Evolutionary conservation across 805 yeast genomes (phyloP), one percentile per base, ranked within the genome.

Genomic region (Hanseniaspora singularis): DNA sequence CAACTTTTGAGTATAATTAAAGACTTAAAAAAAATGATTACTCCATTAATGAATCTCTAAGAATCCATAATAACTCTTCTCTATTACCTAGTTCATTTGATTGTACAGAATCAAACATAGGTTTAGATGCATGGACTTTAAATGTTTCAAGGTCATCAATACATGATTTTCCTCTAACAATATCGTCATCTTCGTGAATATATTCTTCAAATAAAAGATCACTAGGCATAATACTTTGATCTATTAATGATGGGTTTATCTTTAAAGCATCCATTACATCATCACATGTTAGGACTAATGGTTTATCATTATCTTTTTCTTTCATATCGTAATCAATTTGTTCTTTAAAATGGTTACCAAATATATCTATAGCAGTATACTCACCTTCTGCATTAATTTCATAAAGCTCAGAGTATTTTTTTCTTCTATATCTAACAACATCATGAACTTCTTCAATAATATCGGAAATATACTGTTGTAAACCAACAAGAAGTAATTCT

Each of bases 401-500:
- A 52, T 55, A 60, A 19, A 57, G 61, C 18, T 63, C 63, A 18
- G 66, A 64, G 43, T 64, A 64, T 49, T 70, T 72, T 38, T 68
- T 66, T 52, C 70, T 72, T 41, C 87, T 65, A 55, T 76, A 77
- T 51, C 79, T 72, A 6, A 80, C 81, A 2, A 78, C 72, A 56
- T 83, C 94, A 37, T 85, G 72, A 2, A 86, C 76, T 52, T 76
- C 74, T 55, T 85, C 92, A 5, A 89, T 63, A 10, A 88, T 66
- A 50, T 76, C 74, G 55, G 80, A 82, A 52, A 92, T 63, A 63
- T 87, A 89, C 28, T 73, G 69, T 57, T 89, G 96, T 36, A 92
- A 65, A 0, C 96, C 96, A n/a, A 82, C 62, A 19, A 78, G 66
- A 52, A 88, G 60, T 16, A 92, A 66, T 47, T 87, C 94, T n/a